phyloP scores from a whole-genome alignment of 345 rosid genomes.

The Acer negundo region DNA sequence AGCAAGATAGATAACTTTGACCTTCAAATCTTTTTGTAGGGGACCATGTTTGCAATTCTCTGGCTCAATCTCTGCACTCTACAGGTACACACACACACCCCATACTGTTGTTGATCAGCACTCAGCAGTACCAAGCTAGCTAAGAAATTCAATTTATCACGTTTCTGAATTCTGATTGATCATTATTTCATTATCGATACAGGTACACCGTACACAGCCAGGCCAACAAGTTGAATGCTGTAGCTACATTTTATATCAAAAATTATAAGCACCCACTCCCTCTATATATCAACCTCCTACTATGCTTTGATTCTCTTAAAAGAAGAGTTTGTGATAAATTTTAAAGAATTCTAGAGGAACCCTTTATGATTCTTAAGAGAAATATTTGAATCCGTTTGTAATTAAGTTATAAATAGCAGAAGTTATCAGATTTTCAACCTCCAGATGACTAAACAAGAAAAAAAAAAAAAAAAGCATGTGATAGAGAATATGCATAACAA shows the following conservation, averaged over 20 bases:
- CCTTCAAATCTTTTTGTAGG: background rate
- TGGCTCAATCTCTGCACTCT: background rate
- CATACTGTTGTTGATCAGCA: background rate
- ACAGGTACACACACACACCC: slow-evolving; percentile 3
- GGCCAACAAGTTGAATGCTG: background rate
- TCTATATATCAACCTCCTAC: background rate
- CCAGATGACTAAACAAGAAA: background rate
- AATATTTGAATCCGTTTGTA: background rate
- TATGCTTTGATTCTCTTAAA: too few species aligned
- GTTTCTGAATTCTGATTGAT: background rate
- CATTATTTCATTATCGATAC: background rate
- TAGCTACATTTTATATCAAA: background rate
- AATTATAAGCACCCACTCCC: background rate
- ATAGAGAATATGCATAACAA: background rate
- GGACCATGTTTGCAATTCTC: slow-evolving; percentile 9
- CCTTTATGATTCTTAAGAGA: too few species aligned
- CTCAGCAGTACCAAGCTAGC: background rate
- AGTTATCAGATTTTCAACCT: background rate
- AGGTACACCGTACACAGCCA: background rate
- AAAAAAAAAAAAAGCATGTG: background rate
- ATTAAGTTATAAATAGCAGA: too few species aligned
- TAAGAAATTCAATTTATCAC: background rate
- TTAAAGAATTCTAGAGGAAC: too few species aligned
- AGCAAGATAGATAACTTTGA: background rate
- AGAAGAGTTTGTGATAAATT: too few species aligned